phyloP scores from a whole-genome alignment of 176 grass and related monocot species.

The Paspalum vaginatum region DNA sequence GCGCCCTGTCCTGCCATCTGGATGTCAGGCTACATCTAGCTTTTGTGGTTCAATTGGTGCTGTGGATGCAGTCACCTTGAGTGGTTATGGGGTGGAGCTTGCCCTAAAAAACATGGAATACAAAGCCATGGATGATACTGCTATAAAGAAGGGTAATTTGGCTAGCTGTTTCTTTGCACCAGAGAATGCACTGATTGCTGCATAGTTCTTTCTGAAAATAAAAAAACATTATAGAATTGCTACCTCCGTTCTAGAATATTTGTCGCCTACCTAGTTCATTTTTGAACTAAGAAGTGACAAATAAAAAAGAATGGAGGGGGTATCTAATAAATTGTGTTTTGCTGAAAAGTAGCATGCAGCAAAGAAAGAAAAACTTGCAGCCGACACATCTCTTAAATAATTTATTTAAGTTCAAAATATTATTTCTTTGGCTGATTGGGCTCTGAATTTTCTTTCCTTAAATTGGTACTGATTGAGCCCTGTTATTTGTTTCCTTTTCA shows the following conservation, averaged over 20 bases:
- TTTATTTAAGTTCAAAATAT: not conserved
- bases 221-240: slow-evolving; percentile 10
- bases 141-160: slow-evolving; percentile 80
- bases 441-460: not conserved
- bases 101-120: slow-evolving; percentile 99
- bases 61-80: slow-evolving; percentile 86
- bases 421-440: not conserved
- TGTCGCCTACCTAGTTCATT: too few species aligned
- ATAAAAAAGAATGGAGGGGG: too few species aligned
- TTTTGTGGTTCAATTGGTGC: slow-evolving; percentile 87
- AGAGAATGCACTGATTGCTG: not conserved
- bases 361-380: not conserved
- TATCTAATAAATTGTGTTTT: slow-evolving; percentile 17
- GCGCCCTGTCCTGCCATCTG: slow-evolving; percentile 80
- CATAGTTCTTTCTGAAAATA: slow-evolving; percentile 15
- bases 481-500: slow-evolving; percentile 41
- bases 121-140: slow-evolving; percentile 97
- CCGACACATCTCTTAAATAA: not conserved
- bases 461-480: slow-evolving; percentile 12
- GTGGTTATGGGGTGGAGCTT: slow-evolving; percentile 97
- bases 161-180: slow-evolving; percentile 33
- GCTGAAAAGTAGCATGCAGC: not conserved
- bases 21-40: slow-evolving; percentile 72
- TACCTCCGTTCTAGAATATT: too few species aligned
- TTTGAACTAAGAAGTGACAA: too few species aligned